Conservation (phyloP, 2,329 filamentous ascomycete genomes). For the Amauroascus niger region DNA sequence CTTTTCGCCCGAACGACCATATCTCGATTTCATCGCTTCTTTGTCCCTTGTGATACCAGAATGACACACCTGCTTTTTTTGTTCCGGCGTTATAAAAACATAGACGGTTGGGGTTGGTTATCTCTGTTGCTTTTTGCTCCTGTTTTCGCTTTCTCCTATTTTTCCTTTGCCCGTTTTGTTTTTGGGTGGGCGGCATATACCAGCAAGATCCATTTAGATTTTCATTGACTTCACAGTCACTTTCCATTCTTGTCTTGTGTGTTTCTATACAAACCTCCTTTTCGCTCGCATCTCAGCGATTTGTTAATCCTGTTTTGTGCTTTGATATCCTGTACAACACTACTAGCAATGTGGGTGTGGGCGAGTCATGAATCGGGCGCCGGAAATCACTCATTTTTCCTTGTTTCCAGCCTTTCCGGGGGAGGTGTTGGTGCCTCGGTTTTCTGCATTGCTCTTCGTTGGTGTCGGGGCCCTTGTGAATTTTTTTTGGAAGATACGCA, state of each 20-base stretch:
- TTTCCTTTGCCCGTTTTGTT: not conserved
- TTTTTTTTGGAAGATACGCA: slow-evolving; percentile 4
- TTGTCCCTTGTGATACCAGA: slow-evolving; percentile 10
- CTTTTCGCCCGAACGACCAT: slow-evolving; percentile 1
- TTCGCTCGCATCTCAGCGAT: slow-evolving; percentile 7
- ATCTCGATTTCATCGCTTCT: slow-evolving; percentile 2
- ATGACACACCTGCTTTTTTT: slow-evolving; percentile 2
- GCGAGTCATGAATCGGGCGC: slow-evolving; percentile 10
- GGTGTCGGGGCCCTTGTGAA: slow-evolving; percentile 1
- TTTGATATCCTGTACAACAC: slow-evolving; percentile 9
- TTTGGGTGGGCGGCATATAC: slow-evolving; percentile 6
- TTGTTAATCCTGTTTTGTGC: slow-evolving; percentile 10
- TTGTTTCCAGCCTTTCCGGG: slow-evolving; percentile 6
- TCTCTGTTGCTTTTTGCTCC: too few relatives aligned
- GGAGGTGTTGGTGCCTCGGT: slow-evolving; percentile 11
- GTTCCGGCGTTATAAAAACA: slow-evolving; percentile 10
- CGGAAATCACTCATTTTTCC: slow-evolving; percentile 1
- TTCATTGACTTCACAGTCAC: slow-evolving; percentile 8
- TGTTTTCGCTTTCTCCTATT: not conserved
- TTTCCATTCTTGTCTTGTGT: not conserved
- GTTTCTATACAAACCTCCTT: slow-evolving; percentile 1
- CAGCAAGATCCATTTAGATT: slow-evolving; percentile 7
- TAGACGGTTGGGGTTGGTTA: slow-evolving; percentile 7
- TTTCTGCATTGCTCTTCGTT: slow-evolving; percentile 6
- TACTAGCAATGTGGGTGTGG: slow-evolving; percentile 6